A percentile compares a stretch with the other conserved stretches of the same genome.
Conservation (phyloP, 108 stramenopile genomes). For the Fragilaria radians region DNA sequence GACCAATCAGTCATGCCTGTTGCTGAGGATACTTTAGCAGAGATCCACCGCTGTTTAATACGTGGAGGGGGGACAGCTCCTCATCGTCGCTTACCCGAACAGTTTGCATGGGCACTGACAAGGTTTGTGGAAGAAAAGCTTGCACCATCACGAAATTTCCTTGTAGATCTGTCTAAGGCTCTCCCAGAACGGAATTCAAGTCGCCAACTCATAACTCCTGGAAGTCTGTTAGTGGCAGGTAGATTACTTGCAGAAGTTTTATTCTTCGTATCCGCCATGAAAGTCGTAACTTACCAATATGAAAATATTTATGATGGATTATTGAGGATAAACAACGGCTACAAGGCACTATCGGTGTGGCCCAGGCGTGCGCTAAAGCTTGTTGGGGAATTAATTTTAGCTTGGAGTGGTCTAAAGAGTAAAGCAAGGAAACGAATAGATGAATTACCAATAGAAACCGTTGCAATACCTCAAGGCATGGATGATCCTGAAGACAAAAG, state of each 20-base stretch:
- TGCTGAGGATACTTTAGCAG: neutral
- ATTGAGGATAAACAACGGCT: conserved; percentile 5
- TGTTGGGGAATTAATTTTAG: neutral
- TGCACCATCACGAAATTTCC: conserved; percentile 5
- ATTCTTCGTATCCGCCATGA: conserved; percentile 26
- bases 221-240: conserved; percentile 18
- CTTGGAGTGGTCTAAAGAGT: neutral
- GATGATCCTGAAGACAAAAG: neutral
- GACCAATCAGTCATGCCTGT: conserved; percentile 10
- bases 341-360: neutral
- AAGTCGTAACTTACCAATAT: conserved; percentile 30
- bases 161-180: conserved; percentile 1
- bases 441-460: neutral
- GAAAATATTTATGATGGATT: conserved; percentile 21
- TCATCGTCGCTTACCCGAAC: conserved; percentile 48
- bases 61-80: conserved; percentile 48
- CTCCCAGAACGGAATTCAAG: neutral
- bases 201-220: conserved; percentile 1
- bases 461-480: neutral
- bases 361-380: neutral
- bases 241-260: conserved; percentile 27
- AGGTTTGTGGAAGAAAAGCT: conserved; percentile 57
- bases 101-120: conserved; percentile 48
- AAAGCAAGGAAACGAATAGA: neutral
- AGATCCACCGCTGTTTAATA: conserved; percentile 24